These are phyloP conservation scores for Myochromella boudieri DNA, from an alignment of 768 basidiomycete species.

Conservation along the genomic window DNA sequence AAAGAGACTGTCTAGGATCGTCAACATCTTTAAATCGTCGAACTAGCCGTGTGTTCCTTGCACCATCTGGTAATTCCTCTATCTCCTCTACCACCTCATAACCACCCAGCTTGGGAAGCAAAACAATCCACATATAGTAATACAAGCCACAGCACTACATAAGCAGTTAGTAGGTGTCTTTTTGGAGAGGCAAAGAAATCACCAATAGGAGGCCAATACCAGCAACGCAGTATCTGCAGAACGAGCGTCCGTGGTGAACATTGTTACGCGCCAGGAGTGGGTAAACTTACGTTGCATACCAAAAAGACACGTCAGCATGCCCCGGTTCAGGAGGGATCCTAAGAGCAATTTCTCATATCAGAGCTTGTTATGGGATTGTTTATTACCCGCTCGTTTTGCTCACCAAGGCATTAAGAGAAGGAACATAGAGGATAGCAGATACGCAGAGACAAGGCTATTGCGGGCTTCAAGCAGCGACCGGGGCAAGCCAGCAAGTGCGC, in stretches of 20 bases:
- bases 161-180: background rate
- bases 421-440: conserved; percentile 25
- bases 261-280: too few relatives aligned
- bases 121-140: conserved; percentile 42
- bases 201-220: conserved; percentile 27
- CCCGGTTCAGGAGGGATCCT: too few relatives aligned
- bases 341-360: too few relatives aligned
- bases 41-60: conserved; percentile 30
- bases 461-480: too few relatives aligned
- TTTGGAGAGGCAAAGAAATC: conserved; percentile 3
- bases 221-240: conserved; percentile 31
- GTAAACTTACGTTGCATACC: too few relatives aligned
- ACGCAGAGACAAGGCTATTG: too few relatives aligned
- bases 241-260: too few relatives aligned
- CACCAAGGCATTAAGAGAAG: conserved; percentile 34
- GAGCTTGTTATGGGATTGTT: too few relatives aligned
- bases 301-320: too few relatives aligned
- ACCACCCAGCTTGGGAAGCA: conserved; percentile 41
- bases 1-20: conserved; percentile 12
- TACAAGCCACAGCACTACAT: conserved; percentile 31
- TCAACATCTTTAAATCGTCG: conserved; percentile 26
- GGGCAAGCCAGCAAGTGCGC: too few relatives aligned
- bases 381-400: background rate
- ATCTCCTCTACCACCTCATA: conserved; percentile 50
- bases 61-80: conserved; percentile 36